Evolutionary conservation across 208 protist genomes (phyloP).

Genomic region (Acanthamoeba rhysodes): DNA sequence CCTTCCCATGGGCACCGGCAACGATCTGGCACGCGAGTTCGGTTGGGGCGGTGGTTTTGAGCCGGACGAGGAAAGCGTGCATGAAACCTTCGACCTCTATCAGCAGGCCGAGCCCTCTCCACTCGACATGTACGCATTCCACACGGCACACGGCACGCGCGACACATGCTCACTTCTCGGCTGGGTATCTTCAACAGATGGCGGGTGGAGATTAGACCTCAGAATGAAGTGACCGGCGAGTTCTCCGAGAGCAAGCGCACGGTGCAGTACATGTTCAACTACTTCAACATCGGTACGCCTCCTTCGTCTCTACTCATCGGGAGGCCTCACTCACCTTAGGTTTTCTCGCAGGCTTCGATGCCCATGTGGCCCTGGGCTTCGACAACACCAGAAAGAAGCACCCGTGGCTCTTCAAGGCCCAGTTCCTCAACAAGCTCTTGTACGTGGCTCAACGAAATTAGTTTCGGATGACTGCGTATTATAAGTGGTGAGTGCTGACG

Average conservation of each 20-base stretch:
- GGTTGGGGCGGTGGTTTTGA: conserved; percentile 89
- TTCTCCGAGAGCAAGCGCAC: neutral
- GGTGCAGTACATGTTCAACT: conserved; percentile 54
- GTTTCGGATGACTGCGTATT: neutral
- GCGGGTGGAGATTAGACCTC: conserved; percentile 29
- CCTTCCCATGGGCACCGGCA: conserved; percentile 89
- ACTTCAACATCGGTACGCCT: conserved; percentile 47
- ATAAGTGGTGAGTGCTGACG: no score
- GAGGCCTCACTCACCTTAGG: neutral
- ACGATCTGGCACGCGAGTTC: conserved; percentile 91
- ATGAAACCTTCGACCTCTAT: conserved; percentile 77
- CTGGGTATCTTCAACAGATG: neutral
- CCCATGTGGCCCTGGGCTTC: conserved; percentile 3
- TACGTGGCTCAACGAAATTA: neutral
- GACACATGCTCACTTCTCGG: neutral
- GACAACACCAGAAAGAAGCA: conserved; percentile 19
- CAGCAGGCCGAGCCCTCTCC: conserved; percentile 38
- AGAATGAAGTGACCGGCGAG: conserved; percentile 24
- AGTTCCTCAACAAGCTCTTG: conserved; percentile 46
- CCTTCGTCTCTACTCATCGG: neutral
- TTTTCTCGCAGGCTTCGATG: neutral
- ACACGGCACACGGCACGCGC: neutral
- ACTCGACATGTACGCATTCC: conserved; percentile 9
- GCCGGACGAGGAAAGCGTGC: conserved; percentile 76
- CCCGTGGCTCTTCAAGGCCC: conserved; percentile 19